These are phyloP conservation scores for Pichia kluyveri DNA, from an alignment of 805 yeast genomes.

Conservation along the genomic window DNA sequence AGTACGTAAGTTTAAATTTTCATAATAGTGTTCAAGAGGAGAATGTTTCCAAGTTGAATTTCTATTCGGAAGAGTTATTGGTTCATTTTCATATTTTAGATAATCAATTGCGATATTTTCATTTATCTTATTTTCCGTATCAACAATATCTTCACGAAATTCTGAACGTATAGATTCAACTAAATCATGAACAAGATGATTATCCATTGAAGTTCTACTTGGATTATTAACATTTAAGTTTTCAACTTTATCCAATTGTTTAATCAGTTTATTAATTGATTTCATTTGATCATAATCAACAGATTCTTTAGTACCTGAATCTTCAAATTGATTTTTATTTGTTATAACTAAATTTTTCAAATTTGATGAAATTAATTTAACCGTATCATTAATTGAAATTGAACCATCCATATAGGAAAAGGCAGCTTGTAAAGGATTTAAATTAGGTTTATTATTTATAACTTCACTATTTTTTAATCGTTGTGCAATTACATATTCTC, in stretches of 20 bases:
- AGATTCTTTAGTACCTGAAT: conserved; percentile 3
- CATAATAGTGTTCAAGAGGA: not conserved
- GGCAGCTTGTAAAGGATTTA: conserved; percentile 8
- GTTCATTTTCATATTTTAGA: conserved; percentile 1
- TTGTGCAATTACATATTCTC: conserved; percentile 7
- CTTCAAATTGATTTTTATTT: not conserved
- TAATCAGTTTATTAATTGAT: conserved; percentile 1
- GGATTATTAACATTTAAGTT: not conserved
- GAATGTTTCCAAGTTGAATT: conserved; percentile 7
- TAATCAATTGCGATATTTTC: not conserved
- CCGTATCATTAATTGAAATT: not conserved
- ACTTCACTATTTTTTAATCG: conserved; percentile 5
- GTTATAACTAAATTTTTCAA: not conserved
- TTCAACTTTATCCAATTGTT: not conserved
- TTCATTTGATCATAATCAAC: conserved; percentile 3
- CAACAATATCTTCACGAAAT: not conserved
- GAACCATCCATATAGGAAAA: conserved; percentile 8
- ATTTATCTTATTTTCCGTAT: not conserved
- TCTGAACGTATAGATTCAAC: not conserved
- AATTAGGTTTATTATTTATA: conserved; percentile 1
- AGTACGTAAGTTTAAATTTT: not conserved
- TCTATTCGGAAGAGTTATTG: conserved; percentile 6
- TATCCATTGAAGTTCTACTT: not conserved
- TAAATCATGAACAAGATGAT: not conserved
- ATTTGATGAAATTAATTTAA: not conserved